Conservation (phyloP, 345 rosid species). For the Brassica rapa region DNA sequence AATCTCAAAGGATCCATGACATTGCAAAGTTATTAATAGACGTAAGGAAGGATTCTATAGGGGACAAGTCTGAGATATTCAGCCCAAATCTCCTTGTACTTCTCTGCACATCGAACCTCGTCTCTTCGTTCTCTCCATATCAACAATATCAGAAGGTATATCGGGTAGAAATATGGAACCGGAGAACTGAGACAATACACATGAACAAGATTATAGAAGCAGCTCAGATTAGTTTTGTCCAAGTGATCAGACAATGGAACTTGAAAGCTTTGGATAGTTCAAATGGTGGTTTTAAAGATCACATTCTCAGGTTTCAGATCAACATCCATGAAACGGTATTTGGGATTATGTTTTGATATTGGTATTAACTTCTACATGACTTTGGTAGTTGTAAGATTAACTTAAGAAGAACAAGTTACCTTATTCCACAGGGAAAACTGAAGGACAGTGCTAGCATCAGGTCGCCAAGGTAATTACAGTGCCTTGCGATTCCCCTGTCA, state of each 20-base stretch:
- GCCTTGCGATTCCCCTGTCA: conserved; percentile 94
- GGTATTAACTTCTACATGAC: too few relatives aligned
- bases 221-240: not conserved
- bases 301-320: not conserved
- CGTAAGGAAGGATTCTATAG: conserved; percentile 85
- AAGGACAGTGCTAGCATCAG: conserved; percentile 86
- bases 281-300: not conserved
- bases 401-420: conserved; percentile 45
- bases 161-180: conserved; percentile 80
- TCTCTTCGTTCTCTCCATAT: conserved; percentile 93
- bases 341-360: too few relatives aligned
- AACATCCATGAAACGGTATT: not conserved
- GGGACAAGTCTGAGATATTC: conserved; percentile 79
- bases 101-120: conserved; percentile 83
- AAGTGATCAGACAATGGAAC: not conserved
- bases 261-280: conserved; percentile 3
- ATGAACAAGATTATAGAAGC: conserved; percentile 1
- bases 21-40: conserved; percentile 50
- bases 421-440: conserved; percentile 88
- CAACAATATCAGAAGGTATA: conserved; percentile 77
- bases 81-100: conserved; percentile 82
- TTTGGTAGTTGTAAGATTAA: too few relatives aligned
- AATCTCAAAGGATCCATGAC: conserved; percentile 16
- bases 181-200: conserved; percentile 60
- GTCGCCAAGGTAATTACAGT: conserved; percentile 95